Evolutionary conservation across 2,329 filamentous ascomycete genomes (phyloP).

Genomic region (Epichloe typhina): DNA sequence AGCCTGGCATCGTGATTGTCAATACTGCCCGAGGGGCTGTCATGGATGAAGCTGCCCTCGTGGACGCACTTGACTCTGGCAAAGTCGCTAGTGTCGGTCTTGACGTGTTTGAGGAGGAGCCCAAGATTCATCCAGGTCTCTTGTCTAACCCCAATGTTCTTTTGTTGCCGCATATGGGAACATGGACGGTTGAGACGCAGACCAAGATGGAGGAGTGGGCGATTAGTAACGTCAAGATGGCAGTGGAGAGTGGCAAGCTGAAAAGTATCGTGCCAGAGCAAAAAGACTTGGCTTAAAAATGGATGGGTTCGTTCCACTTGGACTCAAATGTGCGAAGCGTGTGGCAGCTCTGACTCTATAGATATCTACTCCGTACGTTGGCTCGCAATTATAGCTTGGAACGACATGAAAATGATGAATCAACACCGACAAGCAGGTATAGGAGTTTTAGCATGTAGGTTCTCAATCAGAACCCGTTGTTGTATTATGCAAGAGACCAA

Average conservation of each 20-base stretch:
- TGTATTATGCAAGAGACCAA: constrained; percentile 6
- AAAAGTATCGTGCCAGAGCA: constrained; percentile 65
- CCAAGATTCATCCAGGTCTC: constrained; percentile 59
- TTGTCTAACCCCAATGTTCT: constrained; percentile 57
- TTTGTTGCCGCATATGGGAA: constrained; percentile 77
- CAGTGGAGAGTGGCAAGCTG: constrained; percentile 46
- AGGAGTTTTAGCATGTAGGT: background rate
- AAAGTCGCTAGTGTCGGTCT: constrained; percentile 59
- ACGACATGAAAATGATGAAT: no score
- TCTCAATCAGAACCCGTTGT: background rate
- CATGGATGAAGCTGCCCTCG: constrained; percentile 70
- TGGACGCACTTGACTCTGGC: constrained; percentile 56
- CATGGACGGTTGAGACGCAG: constrained; percentile 57
- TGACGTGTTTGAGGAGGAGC: constrained; percentile 76
- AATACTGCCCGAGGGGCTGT: constrained; percentile 77
- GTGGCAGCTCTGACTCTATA: no score
- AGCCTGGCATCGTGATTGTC: constrained; percentile 60
- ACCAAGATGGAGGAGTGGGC: constrained; percentile 63
- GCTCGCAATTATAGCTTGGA: no score
- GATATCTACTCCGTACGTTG: background rate
- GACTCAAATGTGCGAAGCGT: background rate
- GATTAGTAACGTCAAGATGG: constrained; percentile 54
- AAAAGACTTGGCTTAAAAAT: constrained; percentile 16
- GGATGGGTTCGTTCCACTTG: background rate
- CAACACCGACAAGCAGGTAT: no score